These are phyloP conservation scores for Porphyrellus sp. DNA, from an alignment of 1,284 basidiomycete genomes.

Conservation along the genomic window DNA sequence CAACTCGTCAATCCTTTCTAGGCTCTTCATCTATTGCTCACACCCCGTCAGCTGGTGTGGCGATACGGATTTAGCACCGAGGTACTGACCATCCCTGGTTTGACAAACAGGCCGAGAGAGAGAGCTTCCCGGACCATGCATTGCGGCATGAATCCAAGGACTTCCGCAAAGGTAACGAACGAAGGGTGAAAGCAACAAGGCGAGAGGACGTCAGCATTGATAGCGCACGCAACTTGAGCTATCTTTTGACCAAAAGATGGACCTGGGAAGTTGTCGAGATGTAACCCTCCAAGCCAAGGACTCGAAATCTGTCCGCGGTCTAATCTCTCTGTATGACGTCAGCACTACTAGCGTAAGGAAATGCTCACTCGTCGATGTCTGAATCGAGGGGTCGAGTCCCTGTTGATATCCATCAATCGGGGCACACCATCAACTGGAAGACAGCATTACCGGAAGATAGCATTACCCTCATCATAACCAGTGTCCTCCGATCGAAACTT, in stretches of 20 bases:
- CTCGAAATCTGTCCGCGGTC: conserved; percentile 41
- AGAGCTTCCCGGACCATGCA: conserved; percentile 69
- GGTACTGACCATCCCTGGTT: conserved; percentile 67
- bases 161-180: conserved; percentile 33
- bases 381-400: conserved; percentile 51
- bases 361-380: conserved; percentile 54
- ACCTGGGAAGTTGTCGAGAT: conserved; percentile 56
- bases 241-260: conserved; percentile 50
- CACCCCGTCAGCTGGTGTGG: conserved; percentile 12
- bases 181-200: conserved; percentile 42
- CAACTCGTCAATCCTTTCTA: conserved; percentile 60
- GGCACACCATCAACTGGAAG: neutral
- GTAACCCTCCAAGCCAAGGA: conserved; percentile 62
- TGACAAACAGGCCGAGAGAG: conserved; percentile 56
- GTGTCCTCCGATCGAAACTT: conserved; percentile 73
- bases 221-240: conserved; percentile 64
- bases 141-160: conserved; percentile 60
- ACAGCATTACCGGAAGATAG: conserved; percentile 29
- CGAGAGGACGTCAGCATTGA: conserved; percentile 67
- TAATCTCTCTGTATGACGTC: conserved; percentile 38
- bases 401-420: conserved; percentile 3
- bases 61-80: neutral
- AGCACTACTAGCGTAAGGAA: conserved; percentile 8
- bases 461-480: conserved; percentile 64
- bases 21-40: conserved; percentile 48